Evolutionary conservation across 106 monocot genomes (phyloP).

Genomic region (Vanilla planifolia): DNA sequence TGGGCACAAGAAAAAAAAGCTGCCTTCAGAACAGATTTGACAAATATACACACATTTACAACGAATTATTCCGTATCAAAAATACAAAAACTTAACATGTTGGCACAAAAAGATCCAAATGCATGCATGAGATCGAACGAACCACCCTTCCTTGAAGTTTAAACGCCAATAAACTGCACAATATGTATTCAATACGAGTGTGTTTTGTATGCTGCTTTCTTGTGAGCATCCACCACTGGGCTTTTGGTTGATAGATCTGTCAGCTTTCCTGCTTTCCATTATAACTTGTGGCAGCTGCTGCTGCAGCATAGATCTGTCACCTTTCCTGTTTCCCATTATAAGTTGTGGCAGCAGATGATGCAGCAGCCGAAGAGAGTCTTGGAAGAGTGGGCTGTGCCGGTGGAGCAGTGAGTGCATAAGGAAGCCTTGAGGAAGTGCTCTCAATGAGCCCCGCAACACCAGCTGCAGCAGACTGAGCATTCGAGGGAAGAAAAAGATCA

Average conservation of each 20-base stretch:
- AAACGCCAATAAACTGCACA: constrained; percentile 28
- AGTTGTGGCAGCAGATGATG: constrained; percentile 15
- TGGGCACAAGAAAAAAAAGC: too few relatives aligned
- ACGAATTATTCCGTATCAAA: not conserved
- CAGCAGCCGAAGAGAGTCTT: constrained; percentile 48
- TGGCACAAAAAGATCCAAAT: not conserved
- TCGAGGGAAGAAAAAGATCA: constrained; percentile 95
- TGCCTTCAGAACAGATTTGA: not conserved
- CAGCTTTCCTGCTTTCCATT: too few relatives aligned
- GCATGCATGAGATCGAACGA: constrained; percentile 12
- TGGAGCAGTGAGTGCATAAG: constrained; percentile 78
- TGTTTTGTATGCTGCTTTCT: not conserved
- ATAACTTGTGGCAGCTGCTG: not conserved
- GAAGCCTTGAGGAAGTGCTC: constrained; percentile 54
- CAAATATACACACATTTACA: constrained; percentile 3
- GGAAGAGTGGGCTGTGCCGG: constrained; percentile 37
- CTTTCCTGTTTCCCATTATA: constrained; percentile 28
- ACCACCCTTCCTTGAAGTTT: not conserved
- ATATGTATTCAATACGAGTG: constrained; percentile 10
- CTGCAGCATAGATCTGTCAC: too few relatives aligned
- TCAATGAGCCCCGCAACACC: constrained; percentile 99
- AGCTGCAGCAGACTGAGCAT: constrained; percentile 93
- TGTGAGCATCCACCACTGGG: too few relatives aligned
- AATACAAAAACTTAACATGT: too few relatives aligned
- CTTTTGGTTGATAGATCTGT: too few relatives aligned